A percentile compares a stretch with the other conserved stretches of the same genome.
Conservation (phyloP, 495 filamentous ascomycete genomes). For the Lindgomyces ingoldianus region DNA sequence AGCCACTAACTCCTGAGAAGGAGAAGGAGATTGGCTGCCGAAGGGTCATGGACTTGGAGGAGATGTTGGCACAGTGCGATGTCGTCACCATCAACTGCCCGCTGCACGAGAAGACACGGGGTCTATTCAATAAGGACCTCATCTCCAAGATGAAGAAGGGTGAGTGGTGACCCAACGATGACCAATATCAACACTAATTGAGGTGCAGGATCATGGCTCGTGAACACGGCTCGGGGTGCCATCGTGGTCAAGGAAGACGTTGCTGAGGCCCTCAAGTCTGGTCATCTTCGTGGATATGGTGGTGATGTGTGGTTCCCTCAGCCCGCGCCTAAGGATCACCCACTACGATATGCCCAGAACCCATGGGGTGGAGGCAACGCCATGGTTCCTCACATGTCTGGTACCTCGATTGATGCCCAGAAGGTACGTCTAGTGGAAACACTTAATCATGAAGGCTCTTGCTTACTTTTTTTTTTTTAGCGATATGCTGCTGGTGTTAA, state of each 20-base stretch:
- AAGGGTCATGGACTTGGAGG: constrained; percentile 83
- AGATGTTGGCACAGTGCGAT: constrained; percentile 94
- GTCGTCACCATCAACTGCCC: constrained; percentile 99
- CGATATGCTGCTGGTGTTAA: constrained; percentile 89
- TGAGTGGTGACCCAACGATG: constrained; percentile 41
- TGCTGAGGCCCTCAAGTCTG: constrained; percentile 85
- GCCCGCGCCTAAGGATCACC: constrained; percentile 92
- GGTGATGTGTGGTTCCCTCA: constrained; percentile 95
- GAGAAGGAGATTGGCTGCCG: constrained; percentile 97
- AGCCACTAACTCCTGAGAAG: constrained; percentile 79
- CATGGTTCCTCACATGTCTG: constrained; percentile 98
- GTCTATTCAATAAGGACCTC: constrained; percentile 99
- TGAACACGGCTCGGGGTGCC: constrained; percentile 98
- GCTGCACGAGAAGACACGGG: constrained; percentile 93
- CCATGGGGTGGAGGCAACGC: constrained; percentile 96
- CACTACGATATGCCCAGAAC: constrained; percentile 88
- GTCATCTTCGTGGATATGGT: constrained; percentile 95
- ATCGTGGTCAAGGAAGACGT: constrained; percentile 99
- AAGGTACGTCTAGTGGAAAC: constrained; percentile 46
- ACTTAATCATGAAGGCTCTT: not conserved
- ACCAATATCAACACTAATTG: constrained; percentile 5
- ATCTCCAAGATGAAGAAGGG: constrained; percentile 99
- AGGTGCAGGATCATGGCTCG: constrained; percentile 77
- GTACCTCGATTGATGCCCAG: constrained; percentile 96
- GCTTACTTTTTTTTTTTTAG: constrained; percentile 26